These are phyloP conservation scores for Stenogyne calaminthoides DNA, from an alignment of 305 asterid genomes.

Conservation along the genomic window DNA sequence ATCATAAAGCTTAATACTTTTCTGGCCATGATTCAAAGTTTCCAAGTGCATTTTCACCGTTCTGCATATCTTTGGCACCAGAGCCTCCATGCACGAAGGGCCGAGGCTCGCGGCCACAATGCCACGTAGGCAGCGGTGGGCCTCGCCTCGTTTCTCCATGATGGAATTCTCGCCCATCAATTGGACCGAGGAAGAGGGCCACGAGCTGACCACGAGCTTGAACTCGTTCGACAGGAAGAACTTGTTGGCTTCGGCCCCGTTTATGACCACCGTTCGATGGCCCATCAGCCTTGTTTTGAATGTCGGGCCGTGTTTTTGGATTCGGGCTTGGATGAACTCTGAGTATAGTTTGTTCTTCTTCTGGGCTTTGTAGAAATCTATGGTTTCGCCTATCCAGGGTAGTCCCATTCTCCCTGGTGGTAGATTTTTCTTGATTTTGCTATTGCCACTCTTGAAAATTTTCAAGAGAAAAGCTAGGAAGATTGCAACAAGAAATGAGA, in stretches of 20 bases:
- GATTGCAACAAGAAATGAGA: conserved; percentile 28
- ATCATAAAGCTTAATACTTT: conserved; percentile 42
- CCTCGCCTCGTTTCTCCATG: conserved; percentile 88
- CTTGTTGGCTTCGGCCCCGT: conserved; percentile 75
- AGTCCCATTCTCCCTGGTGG: conserved; percentile 83
- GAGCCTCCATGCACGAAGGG: conserved; percentile 43
- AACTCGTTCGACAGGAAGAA: conserved; percentile 80
- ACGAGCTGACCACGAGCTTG: conserved; percentile 83
- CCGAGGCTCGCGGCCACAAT: conserved; percentile 67
- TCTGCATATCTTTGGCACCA: conserved; percentile 67
- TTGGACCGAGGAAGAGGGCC: conserved; percentile 88
- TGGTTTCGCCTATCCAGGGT: conserved; percentile 85
- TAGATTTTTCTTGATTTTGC: conserved; percentile 39
- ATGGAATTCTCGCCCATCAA: conserved; percentile 81
- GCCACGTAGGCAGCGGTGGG: conserved; percentile 67
- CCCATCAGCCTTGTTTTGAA: conserved; percentile 86
- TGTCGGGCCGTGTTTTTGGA: conserved; percentile 53
- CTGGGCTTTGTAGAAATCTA: conserved; percentile 71
- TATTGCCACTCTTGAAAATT: conserved; percentile 21
- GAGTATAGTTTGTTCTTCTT: conserved; percentile 59
- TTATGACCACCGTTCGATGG: conserved; percentile 70
- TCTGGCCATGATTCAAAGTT: conserved; percentile 43
- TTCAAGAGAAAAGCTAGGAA: conserved; percentile 30
- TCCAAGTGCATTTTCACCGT: conserved; percentile 51
- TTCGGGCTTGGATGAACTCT: conserved; percentile 66